Percentiles rank a stretch among this genome's conserved stretches.
Conservation (phyloP, 2,329 filamentous ascomycete species). For the Myriosclerotinia scirpicola region DNA sequence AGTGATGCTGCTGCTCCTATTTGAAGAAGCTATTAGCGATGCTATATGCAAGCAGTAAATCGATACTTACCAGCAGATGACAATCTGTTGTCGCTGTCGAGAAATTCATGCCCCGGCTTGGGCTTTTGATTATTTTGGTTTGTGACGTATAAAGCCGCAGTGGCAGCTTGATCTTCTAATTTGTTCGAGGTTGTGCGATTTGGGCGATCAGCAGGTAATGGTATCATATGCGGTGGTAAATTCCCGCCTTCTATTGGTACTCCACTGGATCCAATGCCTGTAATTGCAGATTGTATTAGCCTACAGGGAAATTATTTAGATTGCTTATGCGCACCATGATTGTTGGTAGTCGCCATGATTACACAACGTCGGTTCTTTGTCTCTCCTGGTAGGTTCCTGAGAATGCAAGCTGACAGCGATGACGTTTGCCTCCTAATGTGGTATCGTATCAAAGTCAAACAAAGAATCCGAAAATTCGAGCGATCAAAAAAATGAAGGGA, state of each 20-base stretch:
- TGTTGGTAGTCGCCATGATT: constrained; percentile 8
- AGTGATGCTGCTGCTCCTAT: constrained; percentile 60
- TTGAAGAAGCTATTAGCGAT: constrained; percentile 21
- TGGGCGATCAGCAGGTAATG: constrained; percentile 38
- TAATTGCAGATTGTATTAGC: neutral
- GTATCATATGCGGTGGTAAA: constrained; percentile 27
- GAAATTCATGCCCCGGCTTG: constrained; percentile 32
- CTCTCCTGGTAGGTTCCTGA: neutral
- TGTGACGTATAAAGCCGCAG: constrained; percentile 58
- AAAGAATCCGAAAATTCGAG: neutral
- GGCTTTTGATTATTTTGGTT: constrained; percentile 36
- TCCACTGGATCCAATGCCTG: constrained; percentile 8
- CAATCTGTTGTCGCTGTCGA: constrained; percentile 55
- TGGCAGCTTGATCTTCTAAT: constrained; percentile 53
- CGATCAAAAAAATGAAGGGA: neutral
- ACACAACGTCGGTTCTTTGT: neutral
- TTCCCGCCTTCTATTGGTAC: neutral
- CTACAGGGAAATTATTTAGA: neutral
- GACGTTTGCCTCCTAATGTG: neutral
- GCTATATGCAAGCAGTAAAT: constrained; percentile 7
- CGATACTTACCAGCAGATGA: constrained; percentile 54
- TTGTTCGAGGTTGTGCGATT: constrained; percentile 32
- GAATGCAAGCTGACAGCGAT: constrained; percentile 1
- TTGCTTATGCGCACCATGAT: constrained; percentile 5
- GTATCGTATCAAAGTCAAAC: neutral